Evolutionary conservation across 2,329 filamentous ascomycete genomes (phyloP).

Genomic region (Claviceps capensis): DNA sequence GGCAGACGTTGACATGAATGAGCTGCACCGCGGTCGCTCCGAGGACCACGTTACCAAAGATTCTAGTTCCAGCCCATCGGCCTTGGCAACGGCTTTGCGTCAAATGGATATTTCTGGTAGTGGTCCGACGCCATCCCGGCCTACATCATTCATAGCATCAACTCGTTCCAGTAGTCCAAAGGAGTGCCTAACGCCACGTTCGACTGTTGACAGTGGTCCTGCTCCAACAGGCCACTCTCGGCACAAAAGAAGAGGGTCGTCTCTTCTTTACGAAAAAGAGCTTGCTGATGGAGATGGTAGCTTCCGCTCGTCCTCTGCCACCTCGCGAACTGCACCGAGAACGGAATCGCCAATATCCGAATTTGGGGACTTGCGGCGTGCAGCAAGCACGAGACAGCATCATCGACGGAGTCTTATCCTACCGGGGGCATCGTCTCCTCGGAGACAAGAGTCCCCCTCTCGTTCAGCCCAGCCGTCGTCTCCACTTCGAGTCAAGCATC

Average conservation of each 20-base stretch:
- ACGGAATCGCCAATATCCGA: slow-evolving; percentile 89
- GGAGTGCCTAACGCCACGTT: slow-evolving; percentile 83
- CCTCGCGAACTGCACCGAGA: slow-evolving; percentile 52
- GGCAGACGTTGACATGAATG: slow-evolving; percentile 5
- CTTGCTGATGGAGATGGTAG: slow-evolving; percentile 78
- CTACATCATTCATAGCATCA: slow-evolving; percentile 44
- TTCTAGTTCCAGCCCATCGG: slow-evolving; percentile 29
- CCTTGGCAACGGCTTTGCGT: slow-evolving; percentile 39
- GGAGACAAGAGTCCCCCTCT: slow-evolving; percentile 79
- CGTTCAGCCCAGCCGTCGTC: slow-evolving; percentile 68
- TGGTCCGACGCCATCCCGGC: slow-evolving; percentile 30
- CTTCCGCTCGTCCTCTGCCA: slow-evolving; percentile 62
- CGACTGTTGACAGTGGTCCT: slow-evolving; percentile 46
- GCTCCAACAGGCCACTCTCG: slow-evolving; percentile 44
- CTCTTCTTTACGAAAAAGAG: slow-evolving; percentile 74
- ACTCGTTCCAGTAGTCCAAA: slow-evolving; percentile 81
- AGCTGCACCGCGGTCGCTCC: slow-evolving; percentile 8
- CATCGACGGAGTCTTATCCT: slow-evolving; percentile 81
- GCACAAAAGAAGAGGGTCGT: slow-evolving; percentile 55
- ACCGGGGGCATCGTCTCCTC: slow-evolving; percentile 63
- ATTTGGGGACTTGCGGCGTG: slow-evolving; percentile 58
- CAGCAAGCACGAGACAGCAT: slow-evolving; percentile 66
- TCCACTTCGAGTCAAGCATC: slow-evolving; percentile 77
- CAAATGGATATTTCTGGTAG: slow-evolving; percentile 22
- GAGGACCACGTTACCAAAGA: slow-evolving; percentile 6